phyloP scores from a whole-genome alignment of 1,139 yeast species.

The Yamadazyma aaseri region DNA sequence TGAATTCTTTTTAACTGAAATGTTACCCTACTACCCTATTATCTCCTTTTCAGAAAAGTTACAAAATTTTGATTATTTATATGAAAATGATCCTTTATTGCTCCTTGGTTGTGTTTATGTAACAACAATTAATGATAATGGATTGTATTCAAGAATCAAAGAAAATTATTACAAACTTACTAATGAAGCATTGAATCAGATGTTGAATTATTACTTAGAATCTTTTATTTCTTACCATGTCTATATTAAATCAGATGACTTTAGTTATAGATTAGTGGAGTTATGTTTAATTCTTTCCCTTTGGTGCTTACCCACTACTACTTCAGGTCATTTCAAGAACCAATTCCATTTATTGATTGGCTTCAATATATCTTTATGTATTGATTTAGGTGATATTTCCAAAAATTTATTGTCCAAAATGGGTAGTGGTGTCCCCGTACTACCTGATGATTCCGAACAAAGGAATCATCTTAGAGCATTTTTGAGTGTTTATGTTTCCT shows the following conservation, averaged over 20 bases:
- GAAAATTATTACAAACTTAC: conserved; percentile 11
- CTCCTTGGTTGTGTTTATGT: conserved; percentile 48
- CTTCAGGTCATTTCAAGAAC: conserved; percentile 51
- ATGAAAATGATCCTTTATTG: conserved; percentile 43
- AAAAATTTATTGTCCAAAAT: conserved; percentile 15
- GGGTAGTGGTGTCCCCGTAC: conserved; percentile 17
- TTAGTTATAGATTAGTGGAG: conserved; percentile 40
- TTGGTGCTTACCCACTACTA: conserved; percentile 52
- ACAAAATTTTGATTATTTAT: conserved; percentile 36
- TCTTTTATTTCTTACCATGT: conserved; percentile 44
- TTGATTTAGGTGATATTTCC: conserved; percentile 44
- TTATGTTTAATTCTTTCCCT: conserved; percentile 45
- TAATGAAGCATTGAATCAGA: conserved; percentile 33
- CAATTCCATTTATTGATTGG: conserved; percentile 49
- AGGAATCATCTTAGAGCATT: conserved; percentile 42
- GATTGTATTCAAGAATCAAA: conserved; percentile 15
- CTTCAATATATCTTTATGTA: conserved; percentile 44
- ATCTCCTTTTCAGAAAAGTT: conserved; percentile 36
- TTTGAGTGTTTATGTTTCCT: conserved; percentile 47
- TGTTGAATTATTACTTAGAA: conserved; percentile 45
- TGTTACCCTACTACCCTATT: conserved; percentile 49
- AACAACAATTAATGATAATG: conserved; percentile 47
- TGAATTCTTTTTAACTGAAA: conserved; percentile 32
- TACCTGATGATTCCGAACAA: conserved; percentile 29
- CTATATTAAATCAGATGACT: conserved; percentile 40